phyloP scores from a whole-genome alignment of 2,329 filamentous ascomycete species.

The Colletotrichum phormii region DNA sequence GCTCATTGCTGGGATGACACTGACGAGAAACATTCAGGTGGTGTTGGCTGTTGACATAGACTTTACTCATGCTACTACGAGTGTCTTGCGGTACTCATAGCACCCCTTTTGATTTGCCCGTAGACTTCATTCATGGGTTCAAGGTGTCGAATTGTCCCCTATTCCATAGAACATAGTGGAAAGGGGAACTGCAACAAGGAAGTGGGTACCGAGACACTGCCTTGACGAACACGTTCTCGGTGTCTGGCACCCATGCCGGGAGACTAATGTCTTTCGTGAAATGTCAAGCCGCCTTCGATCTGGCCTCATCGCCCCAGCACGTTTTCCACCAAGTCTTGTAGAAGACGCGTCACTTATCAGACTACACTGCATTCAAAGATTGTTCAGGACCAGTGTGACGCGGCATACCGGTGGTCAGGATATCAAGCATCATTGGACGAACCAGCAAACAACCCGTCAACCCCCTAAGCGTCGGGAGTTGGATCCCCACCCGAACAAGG shows the following conservation, averaged over 20 bases:
- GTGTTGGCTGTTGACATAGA: neutral
- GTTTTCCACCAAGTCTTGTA: too few species aligned
- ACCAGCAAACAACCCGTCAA: neutral
- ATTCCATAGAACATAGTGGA: too few species aligned
- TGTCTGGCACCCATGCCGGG: too few species aligned
- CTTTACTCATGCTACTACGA: neutral
- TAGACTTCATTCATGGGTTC: too few species aligned
- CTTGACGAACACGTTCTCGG: too few species aligned
- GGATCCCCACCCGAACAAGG: constrained; percentile 5
- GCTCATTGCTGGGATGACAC: neutral
- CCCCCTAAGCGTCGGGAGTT: neutral
- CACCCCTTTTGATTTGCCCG: too few species aligned
- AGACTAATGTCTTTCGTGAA: too few species aligned
- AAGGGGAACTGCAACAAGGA: too few species aligned
- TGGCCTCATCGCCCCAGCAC: neutral
- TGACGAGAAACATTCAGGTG: neutral
- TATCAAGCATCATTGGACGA: neutral
- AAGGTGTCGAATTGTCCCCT: too few species aligned
- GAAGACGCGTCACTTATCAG: neutral
- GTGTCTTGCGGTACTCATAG: too few species aligned
- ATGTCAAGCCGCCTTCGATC: too few species aligned
- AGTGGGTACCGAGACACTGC: too few species aligned
- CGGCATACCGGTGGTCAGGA: neutral
- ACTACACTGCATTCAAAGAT: neutral
- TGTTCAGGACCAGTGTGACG: neutral